These are phyloP conservation scores for Magnusiomyces tetraspermus DNA, from an alignment of 1,139 yeast genomes.

Conservation along the genomic window DNA sequence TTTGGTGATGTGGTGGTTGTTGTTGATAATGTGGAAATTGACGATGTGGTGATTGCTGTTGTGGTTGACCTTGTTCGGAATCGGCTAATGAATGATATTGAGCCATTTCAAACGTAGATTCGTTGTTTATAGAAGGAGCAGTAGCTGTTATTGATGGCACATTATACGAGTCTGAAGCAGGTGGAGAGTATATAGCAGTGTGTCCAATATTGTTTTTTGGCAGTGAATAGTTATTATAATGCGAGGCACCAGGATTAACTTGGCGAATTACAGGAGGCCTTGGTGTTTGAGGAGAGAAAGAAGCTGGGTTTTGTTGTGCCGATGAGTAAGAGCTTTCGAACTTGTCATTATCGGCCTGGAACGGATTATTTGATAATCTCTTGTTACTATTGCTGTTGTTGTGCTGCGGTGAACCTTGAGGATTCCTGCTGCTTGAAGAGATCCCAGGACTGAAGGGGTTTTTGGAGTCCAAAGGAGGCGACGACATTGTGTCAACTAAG, in stretches of 20 bases:
- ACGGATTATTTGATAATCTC: not conserved
- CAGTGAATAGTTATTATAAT: not conserved
- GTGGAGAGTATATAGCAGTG: not conserved
- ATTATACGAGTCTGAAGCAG: not conserved
- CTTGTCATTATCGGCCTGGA: not conserved
- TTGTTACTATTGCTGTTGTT: not conserved
- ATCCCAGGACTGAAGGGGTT: constrained; percentile 11
- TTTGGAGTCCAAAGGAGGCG: constrained; percentile 3
- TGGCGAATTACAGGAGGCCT: not conserved
- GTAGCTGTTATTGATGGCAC: no score
- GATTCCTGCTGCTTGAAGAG: not conserved
- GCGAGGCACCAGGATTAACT: not conserved
- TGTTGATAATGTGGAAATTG: no score
- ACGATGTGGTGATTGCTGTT: no score
- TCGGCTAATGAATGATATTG: no score
- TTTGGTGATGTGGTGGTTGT: no score
- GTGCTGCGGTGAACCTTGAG: not conserved
- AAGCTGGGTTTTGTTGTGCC: not conserved
- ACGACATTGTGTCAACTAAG: no score
- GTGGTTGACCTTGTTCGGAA: no score
- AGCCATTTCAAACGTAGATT: no score
- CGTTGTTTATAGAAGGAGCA: no score
- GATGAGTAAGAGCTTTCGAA: not conserved
- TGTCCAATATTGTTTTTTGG: no score
- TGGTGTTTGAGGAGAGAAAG: not conserved